Evolutionary conservation across 106 monocot genomes (phyloP).

Genomic region (Vanilla planifolia): DNA sequence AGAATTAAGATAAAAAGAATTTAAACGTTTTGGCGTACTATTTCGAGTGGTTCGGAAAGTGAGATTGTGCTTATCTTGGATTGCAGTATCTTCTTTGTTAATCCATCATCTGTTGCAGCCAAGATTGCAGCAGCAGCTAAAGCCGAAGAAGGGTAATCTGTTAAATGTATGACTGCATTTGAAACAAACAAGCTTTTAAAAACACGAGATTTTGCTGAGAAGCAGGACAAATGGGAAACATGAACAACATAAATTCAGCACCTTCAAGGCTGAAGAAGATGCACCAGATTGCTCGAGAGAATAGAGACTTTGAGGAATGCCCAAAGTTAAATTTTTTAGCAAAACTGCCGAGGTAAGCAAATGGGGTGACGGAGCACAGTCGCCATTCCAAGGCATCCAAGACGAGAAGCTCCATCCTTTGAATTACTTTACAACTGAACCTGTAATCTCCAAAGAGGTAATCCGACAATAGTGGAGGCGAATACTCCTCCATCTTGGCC

Average conservation of each 20-base stretch:
- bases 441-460: constrained; percentile 25
- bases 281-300: constrained; percentile 31
- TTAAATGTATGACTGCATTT: constrained; percentile 49
- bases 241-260: constrained; percentile 3
- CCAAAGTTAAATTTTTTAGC: constrained; percentile 33
- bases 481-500: constrained; percentile 75
- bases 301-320: constrained; percentile 13
- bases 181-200: background rate
- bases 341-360: constrained; percentile 51
- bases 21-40: constrained; percentile 27
- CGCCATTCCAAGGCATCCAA: constrained; percentile 66
- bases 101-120: constrained; percentile 30
- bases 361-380: constrained; percentile 72
- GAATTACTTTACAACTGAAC: constrained; percentile 38
- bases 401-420: constrained; percentile 77
- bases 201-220: background rate
- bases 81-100: constrained; percentile 38
- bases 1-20: background rate
- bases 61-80: constrained; percentile 31
- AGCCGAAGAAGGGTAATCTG: constrained; percentile 44
- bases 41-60: constrained; percentile 22
- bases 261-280: constrained; percentile 49
- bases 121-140: constrained; percentile 64
- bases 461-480: constrained; percentile 37
- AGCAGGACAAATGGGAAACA: background rate